phyloP scores from a whole-genome alignment of 768 basidiomycete genomes.

The Serendipita sp. region DNA sequence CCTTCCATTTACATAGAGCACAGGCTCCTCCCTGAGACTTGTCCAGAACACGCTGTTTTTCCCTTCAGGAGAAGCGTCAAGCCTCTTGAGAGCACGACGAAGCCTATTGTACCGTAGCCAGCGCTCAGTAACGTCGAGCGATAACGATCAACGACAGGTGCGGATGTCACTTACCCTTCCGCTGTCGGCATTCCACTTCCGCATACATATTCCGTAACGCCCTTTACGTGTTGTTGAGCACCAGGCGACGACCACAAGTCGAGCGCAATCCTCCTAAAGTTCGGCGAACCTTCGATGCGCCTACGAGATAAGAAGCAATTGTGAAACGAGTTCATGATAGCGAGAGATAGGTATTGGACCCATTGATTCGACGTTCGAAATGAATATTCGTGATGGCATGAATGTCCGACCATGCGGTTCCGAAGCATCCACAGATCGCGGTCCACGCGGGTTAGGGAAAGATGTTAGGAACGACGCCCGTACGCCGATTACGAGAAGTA shows the following conservation, averaged over 20 bases:
- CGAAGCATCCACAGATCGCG: neutral
- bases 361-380: neutral
- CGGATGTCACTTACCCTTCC: slow-evolving; percentile 41
- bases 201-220: slow-evolving; percentile 14
- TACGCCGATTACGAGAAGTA: too few species aligned
- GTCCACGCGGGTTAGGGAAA: neutral
- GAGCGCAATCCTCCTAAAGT: slow-evolving; percentile 73
- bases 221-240: slow-evolving; percentile 1
- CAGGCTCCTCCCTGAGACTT: slow-evolving; percentile 93
- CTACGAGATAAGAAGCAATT: slow-evolving; percentile 11
- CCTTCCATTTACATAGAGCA: slow-evolving; percentile 71
- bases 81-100: slow-evolving; percentile 56
- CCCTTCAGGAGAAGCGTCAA: slow-evolving; percentile 69
- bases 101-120: slow-evolving; percentile 29
- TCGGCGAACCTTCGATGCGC: slow-evolving; percentile 85
- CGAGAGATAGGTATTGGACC: neutral
- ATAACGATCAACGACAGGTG: neutral
- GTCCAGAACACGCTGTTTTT: slow-evolving; percentile 75
- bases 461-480: neutral
- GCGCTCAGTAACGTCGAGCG: neutral
- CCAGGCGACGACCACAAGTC: slow-evolving; percentile 15
- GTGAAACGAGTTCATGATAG: slow-evolving; percentile 1
- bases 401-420: neutral
- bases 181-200: slow-evolving; percentile 87
- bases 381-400: too few species aligned